Evolutionary conservation across 2,329 filamentous ascomycete genomes (phyloP), one percentile per base, ranked within the genome.

Genomic region (Claviceps sp.): DNA sequence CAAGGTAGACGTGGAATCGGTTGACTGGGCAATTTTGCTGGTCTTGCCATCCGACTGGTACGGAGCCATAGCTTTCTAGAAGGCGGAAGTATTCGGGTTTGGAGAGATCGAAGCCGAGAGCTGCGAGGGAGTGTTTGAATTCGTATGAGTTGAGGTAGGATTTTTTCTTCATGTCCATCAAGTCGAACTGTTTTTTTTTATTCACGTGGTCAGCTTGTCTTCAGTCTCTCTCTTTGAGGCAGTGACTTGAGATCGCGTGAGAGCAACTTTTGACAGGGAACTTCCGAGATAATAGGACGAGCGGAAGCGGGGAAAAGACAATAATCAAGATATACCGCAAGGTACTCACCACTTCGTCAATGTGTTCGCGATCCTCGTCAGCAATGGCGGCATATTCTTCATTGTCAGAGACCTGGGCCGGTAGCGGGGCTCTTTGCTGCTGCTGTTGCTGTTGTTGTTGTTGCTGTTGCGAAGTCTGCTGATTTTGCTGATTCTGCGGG

Each of bases 151-250:
- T 91, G 64, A 98, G 88, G 68, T 86, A 83, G 46, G 83, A 80
- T 71, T 97, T 90, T 67, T 94, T 91, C 75, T 97, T 91, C 63
- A 95, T 85, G 67, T 97, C 93, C 76, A 98, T 97, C 58, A 97
- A 82, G 55, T 84, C 83, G 69, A 97, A 97, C 86, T 95, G 17
- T 17, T 58, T 43, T 39, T 13, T 49, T 38, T 16, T 14, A 16
- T 7, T 26, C 23, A 44, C 5, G 6, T 16, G 13, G 42, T 22
- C 13, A 16, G 22, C 9, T 22, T 14, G 5, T 44, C 7, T 44
- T 44, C 4, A 14, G 1, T n/a, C 1, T 23, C 4, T 14, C 6
- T 17, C 8, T n/a, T 17, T n/a, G 7, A 14, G 14, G n/a, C 7
- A 20, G 4, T 13, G n/a, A 34, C 4, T 38, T 11, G 8, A 29